Base-by-base conservation (phyloP, 352 stramenopile species). In the Pythium dissotocum region DNA sequence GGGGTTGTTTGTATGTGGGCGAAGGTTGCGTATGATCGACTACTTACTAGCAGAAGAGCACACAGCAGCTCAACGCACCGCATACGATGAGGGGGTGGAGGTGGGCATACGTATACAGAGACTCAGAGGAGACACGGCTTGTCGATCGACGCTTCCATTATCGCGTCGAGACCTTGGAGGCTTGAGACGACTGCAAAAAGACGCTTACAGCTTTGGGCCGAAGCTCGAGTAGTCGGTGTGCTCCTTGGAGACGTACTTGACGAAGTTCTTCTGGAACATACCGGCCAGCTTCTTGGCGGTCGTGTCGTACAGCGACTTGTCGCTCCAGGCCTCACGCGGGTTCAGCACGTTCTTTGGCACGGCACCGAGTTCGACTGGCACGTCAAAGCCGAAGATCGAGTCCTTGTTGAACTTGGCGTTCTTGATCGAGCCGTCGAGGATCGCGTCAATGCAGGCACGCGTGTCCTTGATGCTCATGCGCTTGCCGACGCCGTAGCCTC, bases 181-280 rank as follows among this genome's bases (percentile, higher is more conserved):
- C 33, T 36, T 36, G n/a, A 32, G 7, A 54, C n/a, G n/a, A 24
- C 21, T 24, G n/a, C 24, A 46, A 30, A 0, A 13, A 59, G 14
- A 28, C 26, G 49, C 49, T 83, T 89, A 94, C 56, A 80, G 56
- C 78, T 90, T 93, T 36, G 98, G 98, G 70, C 97, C 97, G 75
- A 96, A 99, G 53, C 80, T 68, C 57, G 95, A 98, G 86, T 99
- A 99, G 80, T 99, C 97, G 66, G 96, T 97, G 72, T 90, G 76
- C 71, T 97, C 95, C 54, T 95, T 87, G 49, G 84, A 91, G 63
- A 97, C 79, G 82, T 99, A 99, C 82, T 99, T 96, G 73, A 93
- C 82, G 70, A 95, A 95, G 77, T 95, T 91, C 21, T 90, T 79
- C 61, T 86, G 80, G 70, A 95, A 95, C 69, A 83, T 78, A 58